Percentiles rank a stretch among this genome's conserved stretches.
Evolutionary conservation across 345 rosid genomes (phyloP).

Genomic region (Jatropha curcas): DNA sequence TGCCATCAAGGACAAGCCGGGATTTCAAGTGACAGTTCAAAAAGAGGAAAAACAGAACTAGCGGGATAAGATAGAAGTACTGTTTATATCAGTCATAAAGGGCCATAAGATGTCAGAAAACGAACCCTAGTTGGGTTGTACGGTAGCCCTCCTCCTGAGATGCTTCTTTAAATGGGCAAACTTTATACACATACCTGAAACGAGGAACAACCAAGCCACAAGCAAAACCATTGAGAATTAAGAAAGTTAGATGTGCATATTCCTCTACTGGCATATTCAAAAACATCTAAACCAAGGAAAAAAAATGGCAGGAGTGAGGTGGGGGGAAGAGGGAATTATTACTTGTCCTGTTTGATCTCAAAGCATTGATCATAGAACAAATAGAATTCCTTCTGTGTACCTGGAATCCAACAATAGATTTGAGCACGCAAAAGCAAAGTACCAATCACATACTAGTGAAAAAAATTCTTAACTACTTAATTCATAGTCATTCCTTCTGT

Average conservation of each 20-base stretch:
- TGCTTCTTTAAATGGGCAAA: slow-evolving; percentile 17
- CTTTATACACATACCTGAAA: slow-evolving; percentile 12
- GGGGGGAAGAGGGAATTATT: neutral
- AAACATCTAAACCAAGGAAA: neutral
- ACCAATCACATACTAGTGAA: neutral
- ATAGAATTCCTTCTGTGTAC: slow-evolving; percentile 11
- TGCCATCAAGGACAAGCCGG: neutral
- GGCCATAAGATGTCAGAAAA: neutral
- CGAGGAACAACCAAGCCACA: neutral
- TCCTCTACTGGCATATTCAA: neutral
- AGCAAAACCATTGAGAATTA: neutral
- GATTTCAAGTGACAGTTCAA: neutral
- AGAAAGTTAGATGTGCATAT: neutral
- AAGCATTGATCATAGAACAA: slow-evolving; percentile 6
- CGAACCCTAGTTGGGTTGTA: slow-evolving; percentile 8
- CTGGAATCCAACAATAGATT: slow-evolving; percentile 5
- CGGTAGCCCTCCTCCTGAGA: slow-evolving; percentile 7
- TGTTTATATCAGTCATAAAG: neutral
- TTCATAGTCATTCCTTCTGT: neutral
- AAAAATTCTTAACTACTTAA: neutral
- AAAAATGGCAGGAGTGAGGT: neutral
- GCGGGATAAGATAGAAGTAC: neutral
- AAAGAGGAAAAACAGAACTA: neutral
- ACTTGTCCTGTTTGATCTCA: slow-evolving; percentile 11
- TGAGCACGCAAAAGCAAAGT: neutral